These are phyloP conservation scores for Microbotryum saponariae DNA, from an alignment of 1,284 basidiomycete species.

Conservation along the genomic window DNA sequence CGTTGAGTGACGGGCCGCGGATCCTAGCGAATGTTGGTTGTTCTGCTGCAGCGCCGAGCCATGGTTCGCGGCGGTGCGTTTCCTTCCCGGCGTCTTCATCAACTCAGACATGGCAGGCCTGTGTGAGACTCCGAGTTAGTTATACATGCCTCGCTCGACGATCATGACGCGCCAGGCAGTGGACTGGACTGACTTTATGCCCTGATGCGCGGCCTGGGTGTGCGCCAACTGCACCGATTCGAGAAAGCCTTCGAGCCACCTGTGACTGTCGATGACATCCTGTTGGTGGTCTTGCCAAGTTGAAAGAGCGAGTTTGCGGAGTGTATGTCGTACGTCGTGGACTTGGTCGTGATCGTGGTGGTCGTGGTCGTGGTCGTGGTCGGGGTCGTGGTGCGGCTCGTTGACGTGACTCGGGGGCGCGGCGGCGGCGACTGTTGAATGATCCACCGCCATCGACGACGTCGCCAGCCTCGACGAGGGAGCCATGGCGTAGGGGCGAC, in stretches of 20 bases:
- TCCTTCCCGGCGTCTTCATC: conserved; percentile 31
- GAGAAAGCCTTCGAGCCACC: conserved; percentile 30
- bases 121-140: background rate
- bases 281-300: too few species aligned
- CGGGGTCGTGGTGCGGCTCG: background rate
- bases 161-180: background rate
- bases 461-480: too few species aligned
- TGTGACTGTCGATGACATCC: conserved; percentile 5
- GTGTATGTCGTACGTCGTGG: conserved; percentile 16
- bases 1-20: conserved; percentile 3
- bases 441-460: too few species aligned
- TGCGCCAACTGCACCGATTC: conserved; percentile 2
- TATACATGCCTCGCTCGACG: background rate
- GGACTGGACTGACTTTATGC: conserved; percentile 4
- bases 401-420: background rate
- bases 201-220: background rate
- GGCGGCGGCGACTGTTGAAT: too few species aligned
- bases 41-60: too few species aligned
- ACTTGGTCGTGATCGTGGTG: conserved; percentile 2
- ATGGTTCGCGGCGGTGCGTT: conserved; percentile 9
- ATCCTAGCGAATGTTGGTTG: too few species aligned
- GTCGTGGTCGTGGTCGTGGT: background rate
- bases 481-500: too few species aligned
- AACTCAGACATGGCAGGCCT: conserved; percentile 24
- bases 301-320: too few species aligned